Evolutionary conservation across 129 eudicot species (phyloP).

Genomic region (Scalesia atractyloides): DNA sequence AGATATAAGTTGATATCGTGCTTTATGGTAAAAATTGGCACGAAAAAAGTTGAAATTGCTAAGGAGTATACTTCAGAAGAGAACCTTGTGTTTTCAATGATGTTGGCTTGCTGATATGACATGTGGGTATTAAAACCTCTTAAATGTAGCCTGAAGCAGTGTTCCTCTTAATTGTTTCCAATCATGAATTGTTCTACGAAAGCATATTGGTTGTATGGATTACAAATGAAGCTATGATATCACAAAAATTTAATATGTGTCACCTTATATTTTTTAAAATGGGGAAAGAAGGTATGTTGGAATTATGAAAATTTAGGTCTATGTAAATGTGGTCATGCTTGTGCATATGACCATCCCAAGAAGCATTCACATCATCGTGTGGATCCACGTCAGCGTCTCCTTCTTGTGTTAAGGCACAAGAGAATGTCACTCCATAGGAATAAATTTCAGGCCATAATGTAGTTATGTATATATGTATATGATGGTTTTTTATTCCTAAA

Average conservation of each 20-base stretch:
- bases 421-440: slow-evolving; percentile 15
- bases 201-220: slow-evolving; percentile 7
- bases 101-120: slow-evolving; percentile 60
- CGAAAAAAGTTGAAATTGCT: slow-evolving; percentile 21
- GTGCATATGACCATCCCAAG: slow-evolving; percentile 49
- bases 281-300: slow-evolving; percentile 48
- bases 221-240: not conserved
- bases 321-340: slow-evolving; percentile 43
- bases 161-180: slow-evolving; percentile 2
- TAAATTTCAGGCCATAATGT: slow-evolving; percentile 18
- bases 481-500: slow-evolving; percentile 17
- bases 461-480: not conserved
- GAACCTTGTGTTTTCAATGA: slow-evolving; percentile 41
- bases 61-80: slow-evolving; percentile 17
- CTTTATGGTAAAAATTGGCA: slow-evolving; percentile 27
- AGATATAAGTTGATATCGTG: not conserved
- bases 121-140: slow-evolving; percentile 40
- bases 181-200: not conserved
- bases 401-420: slow-evolving; percentile 22
- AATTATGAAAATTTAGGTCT: slow-evolving; percentile 40
- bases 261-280: slow-evolving; percentile 18
- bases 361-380: slow-evolving; percentile 11
- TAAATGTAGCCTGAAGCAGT: not conserved
- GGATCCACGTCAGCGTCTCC: slow-evolving; percentile 31
- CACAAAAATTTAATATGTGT: slow-evolving; percentile 3